phyloP scores from a whole-genome alignment of 495 filamentous ascomycete genomes.

The Talaromyces adpressus region DNA sequence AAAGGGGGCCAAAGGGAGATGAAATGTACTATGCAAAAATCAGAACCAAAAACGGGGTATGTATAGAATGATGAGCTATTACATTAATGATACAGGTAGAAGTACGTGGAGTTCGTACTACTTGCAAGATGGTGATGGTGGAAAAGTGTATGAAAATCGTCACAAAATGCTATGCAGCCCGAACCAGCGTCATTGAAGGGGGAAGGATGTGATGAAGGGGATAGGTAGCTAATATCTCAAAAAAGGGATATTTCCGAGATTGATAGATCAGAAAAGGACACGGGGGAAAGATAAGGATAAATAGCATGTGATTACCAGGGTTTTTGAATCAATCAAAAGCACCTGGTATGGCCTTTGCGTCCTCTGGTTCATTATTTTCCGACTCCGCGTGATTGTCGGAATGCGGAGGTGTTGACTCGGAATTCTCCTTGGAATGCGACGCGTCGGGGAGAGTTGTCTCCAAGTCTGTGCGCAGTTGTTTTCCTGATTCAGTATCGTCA shows the following conservation, averaged over 20 bases:
- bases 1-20: neutral
- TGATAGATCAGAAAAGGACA: neutral
- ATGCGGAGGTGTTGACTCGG: constrained; percentile 3
- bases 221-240: neutral
- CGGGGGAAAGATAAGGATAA: neutral
- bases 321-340: constrained; percentile 5
- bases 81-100: constrained; percentile 12
- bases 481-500: neutral
- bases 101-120: neutral
- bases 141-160: constrained; percentile 3
- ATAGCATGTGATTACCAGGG: neutral
- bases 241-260: neutral
- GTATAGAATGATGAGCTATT: constrained; percentile 6
- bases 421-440: constrained; percentile 4
- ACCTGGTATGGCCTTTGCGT: constrained; percentile 8
- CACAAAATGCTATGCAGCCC: constrained; percentile 9
- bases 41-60: neutral
- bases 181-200: neutral
- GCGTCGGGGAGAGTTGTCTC: constrained; percentile 1
- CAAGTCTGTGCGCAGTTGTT: constrained; percentile 1
- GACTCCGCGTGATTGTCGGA: neutral
- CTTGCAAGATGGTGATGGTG: neutral
- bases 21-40: neutral
- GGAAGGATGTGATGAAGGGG: constrained; percentile 9
- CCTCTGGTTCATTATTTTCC: neutral